Evolutionary conservation across 2,329 filamentous ascomycete species (phyloP), one percentile per base, ranked within the genome.

Genomic region (Claviceps citrina): DNA sequence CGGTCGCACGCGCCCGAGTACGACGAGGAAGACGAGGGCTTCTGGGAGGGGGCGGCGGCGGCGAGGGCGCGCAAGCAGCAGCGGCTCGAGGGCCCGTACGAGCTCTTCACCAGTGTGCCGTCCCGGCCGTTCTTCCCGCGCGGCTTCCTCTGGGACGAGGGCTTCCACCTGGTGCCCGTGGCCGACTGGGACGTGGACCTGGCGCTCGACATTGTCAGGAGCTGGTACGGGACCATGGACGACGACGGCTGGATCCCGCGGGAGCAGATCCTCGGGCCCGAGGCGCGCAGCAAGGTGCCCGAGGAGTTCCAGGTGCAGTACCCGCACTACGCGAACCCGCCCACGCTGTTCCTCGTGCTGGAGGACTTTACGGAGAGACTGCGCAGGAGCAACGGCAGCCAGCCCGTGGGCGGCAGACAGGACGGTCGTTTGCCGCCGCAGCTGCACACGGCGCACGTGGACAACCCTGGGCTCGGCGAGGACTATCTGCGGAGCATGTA

Each of bases 61-160:
- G 89, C 87, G 4, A 73, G 85, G 43, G 71, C 67, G 19, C 75
- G 77, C 43, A 78, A 75, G 41, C 62, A 75, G 46, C 78, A 86
- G 47, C 67, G 76, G 44, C 61, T 80, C 0, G 86, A 93, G 54
- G 84, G 84, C 0, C 85, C 89, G 1, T 84, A 80, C 40, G 84
- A 94, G 57, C 73, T 98, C 2, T 96, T 87, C 57, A 93, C 87
- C 6, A 84, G 79, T 51, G 80, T 96, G 42, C 91, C 91, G 0
- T 96, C 89, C 7, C 71, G 91, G 4, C 84, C 91, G 0, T 98
- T 98, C 66, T 98, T 98, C 62, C 91, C 91, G 1, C 74, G 91
- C 45, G 91, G 91, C 1, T 98, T 98, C 58, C 69, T 96, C 4
- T 98, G 91, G 91, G 91, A 98, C 52, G 91, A 98, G 59, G 91